These are phyloP conservation scores for Wakefieldia striispora DNA, from an alignment of 768 basidiomycete species.

Conservation along the genomic window DNA sequence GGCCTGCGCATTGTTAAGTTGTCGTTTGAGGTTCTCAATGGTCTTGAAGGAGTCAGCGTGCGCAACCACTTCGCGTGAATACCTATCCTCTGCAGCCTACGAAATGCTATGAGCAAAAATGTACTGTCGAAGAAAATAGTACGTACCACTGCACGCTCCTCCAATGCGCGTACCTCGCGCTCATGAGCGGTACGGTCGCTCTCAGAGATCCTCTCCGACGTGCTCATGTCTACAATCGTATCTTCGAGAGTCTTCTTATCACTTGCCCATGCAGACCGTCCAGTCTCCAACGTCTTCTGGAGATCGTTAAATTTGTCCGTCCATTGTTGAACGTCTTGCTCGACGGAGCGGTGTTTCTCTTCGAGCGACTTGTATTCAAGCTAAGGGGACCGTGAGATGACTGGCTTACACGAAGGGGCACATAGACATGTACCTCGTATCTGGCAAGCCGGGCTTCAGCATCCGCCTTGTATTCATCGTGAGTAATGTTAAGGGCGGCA, in stretches of 20 bases:
- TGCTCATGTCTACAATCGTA: slow-evolving; percentile 76
- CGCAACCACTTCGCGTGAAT: slow-evolving; percentile 75
- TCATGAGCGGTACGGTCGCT: slow-evolving; percentile 63
- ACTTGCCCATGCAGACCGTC: slow-evolving; percentile 65
- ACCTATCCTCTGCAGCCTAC: slow-evolving; percentile 76
- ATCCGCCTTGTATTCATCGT: slow-evolving; percentile 76
- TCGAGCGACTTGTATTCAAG: slow-evolving; percentile 62
- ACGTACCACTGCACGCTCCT: slow-evolving; percentile 65
- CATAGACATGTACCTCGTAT: slow-evolving; percentile 52
- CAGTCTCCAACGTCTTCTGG: slow-evolving; percentile 63
- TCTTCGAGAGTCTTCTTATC: slow-evolving; percentile 85
- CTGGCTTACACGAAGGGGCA: no score
- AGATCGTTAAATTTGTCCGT: slow-evolving; percentile 52
- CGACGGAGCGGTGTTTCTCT: slow-evolving; percentile 53
- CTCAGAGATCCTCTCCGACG: slow-evolving; percentile 66
- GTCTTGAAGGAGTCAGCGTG: slow-evolving; percentile 84
- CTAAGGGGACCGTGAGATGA: slow-evolving; percentile 35
- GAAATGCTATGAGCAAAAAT: not conserved
- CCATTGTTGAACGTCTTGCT: slow-evolving; percentile 52
- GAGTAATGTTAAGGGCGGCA: slow-evolving; percentile 62
- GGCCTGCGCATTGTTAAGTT: slow-evolving; percentile 52
- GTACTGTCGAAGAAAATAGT: not conserved
- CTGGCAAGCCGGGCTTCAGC: slow-evolving; percentile 67
- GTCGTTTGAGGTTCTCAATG: slow-evolving; percentile 61
- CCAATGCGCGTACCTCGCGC: slow-evolving; percentile 61